These are phyloP conservation scores for Plectosphaerella sp. DNA, from an alignment of 2,329 filamentous ascomycete species.

Conservation along the genomic window DNA sequence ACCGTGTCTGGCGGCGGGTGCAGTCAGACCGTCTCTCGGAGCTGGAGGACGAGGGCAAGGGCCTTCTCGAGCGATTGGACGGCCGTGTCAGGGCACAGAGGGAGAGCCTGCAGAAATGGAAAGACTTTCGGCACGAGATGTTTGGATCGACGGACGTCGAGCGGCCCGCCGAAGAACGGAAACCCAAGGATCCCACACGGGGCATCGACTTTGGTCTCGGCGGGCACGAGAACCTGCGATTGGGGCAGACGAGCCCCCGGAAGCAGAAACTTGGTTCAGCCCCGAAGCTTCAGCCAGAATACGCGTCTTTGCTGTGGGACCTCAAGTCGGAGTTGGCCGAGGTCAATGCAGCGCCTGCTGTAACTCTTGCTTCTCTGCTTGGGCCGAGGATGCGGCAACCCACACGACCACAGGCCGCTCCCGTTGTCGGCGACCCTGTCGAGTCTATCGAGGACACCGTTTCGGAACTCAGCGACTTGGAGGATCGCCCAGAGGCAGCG, in stretches of 20 bases:
- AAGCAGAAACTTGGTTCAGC: slow-evolving; percentile 16
- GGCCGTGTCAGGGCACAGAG: slow-evolving; percentile 62
- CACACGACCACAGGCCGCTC: slow-evolving; percentile 5
- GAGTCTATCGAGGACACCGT: slow-evolving; percentile 25
- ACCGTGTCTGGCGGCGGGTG: slow-evolving; percentile 66
- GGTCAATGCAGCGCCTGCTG: slow-evolving; percentile 15
- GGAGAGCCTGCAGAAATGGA: slow-evolving; percentile 68
- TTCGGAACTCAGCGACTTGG: slow-evolving; percentile 50
- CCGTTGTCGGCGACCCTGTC: neutral
- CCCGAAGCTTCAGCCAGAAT: slow-evolving; percentile 31
- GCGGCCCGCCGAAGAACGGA: slow-evolving; percentile 18
- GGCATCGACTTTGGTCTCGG: slow-evolving; percentile 52
- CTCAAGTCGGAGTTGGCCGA: slow-evolving; percentile 36
- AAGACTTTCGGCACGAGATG: slow-evolving; percentile 54
- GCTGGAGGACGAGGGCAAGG: slow-evolving; percentile 44
- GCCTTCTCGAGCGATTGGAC: slow-evolving; percentile 68
- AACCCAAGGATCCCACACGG: slow-evolving; percentile 17
- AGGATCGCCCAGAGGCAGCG: slow-evolving; percentile 26
- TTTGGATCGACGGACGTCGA: slow-evolving; percentile 26
- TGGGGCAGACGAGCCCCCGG: slow-evolving; percentile 27
- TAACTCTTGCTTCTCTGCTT: slow-evolving; percentile 16
- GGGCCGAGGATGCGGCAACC: slow-evolving; percentile 6
- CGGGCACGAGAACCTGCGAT: slow-evolving; percentile 43
- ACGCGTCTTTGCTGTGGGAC: slow-evolving; percentile 34
- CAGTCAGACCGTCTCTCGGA: slow-evolving; percentile 54